Evolutionary conservation across 495 filamentous ascomycete species (phyloP).

Genomic region (Neurospora sp.): DNA sequence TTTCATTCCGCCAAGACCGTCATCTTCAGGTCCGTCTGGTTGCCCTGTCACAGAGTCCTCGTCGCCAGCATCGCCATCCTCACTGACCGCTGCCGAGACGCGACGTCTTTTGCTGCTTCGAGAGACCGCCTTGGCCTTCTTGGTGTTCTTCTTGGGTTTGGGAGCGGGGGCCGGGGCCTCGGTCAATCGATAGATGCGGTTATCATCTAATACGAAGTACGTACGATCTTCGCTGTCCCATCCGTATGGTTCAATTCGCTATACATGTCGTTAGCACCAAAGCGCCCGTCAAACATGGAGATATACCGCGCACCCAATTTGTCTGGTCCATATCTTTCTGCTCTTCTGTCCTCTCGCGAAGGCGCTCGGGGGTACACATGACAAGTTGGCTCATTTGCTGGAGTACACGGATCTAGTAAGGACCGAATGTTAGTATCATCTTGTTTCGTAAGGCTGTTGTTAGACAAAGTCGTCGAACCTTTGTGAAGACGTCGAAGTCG

Average conservation of each 20-base stretch:
- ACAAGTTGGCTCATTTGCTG: slow-evolving; percentile 89
- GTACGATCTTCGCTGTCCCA: slow-evolving; percentile 76
- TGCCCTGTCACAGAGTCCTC: slow-evolving; percentile 24
- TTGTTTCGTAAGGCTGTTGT: background rate
- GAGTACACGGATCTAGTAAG: slow-evolving; percentile 59
- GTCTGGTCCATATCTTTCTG: slow-evolving; percentile 71
- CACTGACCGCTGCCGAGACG: slow-evolving; percentile 44
- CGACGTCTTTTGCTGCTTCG: slow-evolving; percentile 67
- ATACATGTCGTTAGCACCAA: slow-evolving; percentile 15
- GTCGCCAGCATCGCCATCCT: slow-evolving; percentile 45
- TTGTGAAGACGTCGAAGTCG: slow-evolving; percentile 74
- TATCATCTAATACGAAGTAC: slow-evolving; percentile 90
- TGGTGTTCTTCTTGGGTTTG: slow-evolving; percentile 68
- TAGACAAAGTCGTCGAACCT: slow-evolving; percentile 33
- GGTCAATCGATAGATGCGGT: slow-evolving; percentile 77
- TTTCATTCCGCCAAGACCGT: slow-evolving; percentile 58
- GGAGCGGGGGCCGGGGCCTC: slow-evolving; percentile 49
- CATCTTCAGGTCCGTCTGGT: slow-evolving; percentile 39
- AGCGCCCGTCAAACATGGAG: background rate
- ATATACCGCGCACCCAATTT: slow-evolving; percentile 56
- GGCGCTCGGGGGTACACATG: slow-evolving; percentile 70
- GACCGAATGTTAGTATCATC: background rate
- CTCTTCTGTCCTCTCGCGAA: slow-evolving; percentile 79
- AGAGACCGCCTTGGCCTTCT: slow-evolving; percentile 56
- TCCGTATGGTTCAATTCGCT: slow-evolving; percentile 89